Evolutionary conservation across 108 stramenopile genomes (phyloP).

Genomic region (Discostella pseudostelligera): DNA sequence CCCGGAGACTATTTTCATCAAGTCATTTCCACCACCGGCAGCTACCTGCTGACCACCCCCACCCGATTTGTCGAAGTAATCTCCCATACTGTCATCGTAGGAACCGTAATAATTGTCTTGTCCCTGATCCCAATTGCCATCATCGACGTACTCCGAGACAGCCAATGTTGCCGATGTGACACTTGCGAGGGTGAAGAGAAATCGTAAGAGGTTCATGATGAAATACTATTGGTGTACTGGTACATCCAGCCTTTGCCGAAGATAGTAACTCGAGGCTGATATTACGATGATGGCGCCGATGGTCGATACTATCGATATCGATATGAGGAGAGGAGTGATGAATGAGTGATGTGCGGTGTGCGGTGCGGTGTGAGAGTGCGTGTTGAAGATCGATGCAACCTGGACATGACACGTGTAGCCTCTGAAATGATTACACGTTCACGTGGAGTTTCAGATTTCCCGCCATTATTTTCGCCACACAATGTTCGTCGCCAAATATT

Average conservation of each 20-base stretch:
- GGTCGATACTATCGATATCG: too few relatives aligned
- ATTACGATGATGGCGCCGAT: too few relatives aligned
- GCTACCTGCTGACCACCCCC: conserved; percentile 4
- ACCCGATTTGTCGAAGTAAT: conserved; percentile 45
- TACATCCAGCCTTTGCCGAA: neutral
- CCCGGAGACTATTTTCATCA: conserved; percentile 36
- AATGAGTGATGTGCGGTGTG: neutral
- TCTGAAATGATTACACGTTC: too few relatives aligned
- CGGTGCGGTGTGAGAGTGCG: neutral
- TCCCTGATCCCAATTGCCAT: conserved; percentile 39
- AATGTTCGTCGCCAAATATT: too few relatives aligned
- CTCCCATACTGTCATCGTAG: conserved; percentile 53
- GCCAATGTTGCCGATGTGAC: conserved; percentile 23
- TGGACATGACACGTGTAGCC: too few relatives aligned
- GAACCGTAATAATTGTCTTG: conserved; percentile 37
- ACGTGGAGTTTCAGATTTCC: too few relatives aligned
- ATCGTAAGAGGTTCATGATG: conserved; percentile 41
- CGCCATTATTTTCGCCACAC: too few relatives aligned
- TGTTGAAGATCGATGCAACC: neutral
- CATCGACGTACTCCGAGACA: conserved; percentile 22
- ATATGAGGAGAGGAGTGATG: neutral
- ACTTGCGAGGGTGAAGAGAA: conserved; percentile 32
- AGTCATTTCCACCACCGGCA: conserved; percentile 13
- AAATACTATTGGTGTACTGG: conserved; percentile 4
- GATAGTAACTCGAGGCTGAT: neutral